Percentiles rank a stretch among this genome's conserved stretches.
phyloP scores from a whole-genome alignment of 305 asterid genomes.

The Plantago rigida region DNA sequence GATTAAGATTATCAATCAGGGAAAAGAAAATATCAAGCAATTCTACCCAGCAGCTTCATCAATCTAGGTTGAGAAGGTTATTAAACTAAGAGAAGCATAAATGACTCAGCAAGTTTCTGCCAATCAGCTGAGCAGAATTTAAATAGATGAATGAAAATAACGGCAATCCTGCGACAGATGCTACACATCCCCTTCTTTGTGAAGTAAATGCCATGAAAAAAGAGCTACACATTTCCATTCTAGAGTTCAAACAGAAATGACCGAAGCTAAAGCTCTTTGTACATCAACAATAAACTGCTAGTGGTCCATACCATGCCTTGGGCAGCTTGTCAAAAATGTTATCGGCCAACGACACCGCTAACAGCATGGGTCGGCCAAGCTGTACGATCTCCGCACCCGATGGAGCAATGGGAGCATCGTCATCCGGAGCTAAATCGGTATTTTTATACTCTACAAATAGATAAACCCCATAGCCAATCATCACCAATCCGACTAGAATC shows the following conservation, averaged over 20 bases:
- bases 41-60: neutral
- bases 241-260: neutral
- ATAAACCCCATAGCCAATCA: slow-evolving; percentile 85
- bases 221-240: neutral
- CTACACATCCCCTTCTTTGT: neutral
- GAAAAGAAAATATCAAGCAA: neutral
- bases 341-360: slow-evolving; percentile 52
- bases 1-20: neutral
- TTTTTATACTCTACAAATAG: slow-evolving; percentile 71
- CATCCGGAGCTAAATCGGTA: slow-evolving; percentile 39
- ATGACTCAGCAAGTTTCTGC: neutral
- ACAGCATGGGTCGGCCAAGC: slow-evolving; percentile 85
- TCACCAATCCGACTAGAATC: slow-evolving; percentile 73
- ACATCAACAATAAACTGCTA: neutral
- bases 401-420: slow-evolving; percentile 40
- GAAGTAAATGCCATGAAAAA: neutral
- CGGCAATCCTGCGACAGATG: no score
- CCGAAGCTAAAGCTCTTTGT: neutral
- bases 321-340: slow-evolving; percentile 84
- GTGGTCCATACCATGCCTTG: slow-evolving; percentile 65
- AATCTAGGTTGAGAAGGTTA: slow-evolving; percentile 16
- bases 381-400: slow-evolving; percentile 45
- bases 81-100: slow-evolving; percentile 7
- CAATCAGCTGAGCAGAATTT: neutral
- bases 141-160: neutral